Evolutionary conservation across 1,139 yeast genomes (phyloP).

Genomic region (Protomyces pachydermus): DNA sequence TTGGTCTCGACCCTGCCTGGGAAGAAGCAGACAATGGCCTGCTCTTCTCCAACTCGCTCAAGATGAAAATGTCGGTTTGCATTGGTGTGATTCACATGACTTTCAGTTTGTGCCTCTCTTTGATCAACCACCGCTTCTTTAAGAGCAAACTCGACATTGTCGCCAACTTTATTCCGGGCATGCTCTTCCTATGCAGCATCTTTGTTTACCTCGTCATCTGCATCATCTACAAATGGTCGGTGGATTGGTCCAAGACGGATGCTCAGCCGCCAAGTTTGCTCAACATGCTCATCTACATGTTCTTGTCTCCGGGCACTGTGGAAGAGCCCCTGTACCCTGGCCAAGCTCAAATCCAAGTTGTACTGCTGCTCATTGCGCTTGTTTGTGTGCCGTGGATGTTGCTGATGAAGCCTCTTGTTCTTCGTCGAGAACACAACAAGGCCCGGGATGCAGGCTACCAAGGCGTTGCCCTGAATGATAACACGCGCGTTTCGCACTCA

Average conservation of each 20-base stretch:
- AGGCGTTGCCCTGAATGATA: constrained; percentile 31
- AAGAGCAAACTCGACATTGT: constrained; percentile 73
- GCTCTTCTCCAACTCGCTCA: constrained; percentile 85
- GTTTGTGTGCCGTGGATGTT: constrained; percentile 94
- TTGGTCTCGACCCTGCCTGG: constrained; percentile 95
- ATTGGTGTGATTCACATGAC: constrained; percentile 96
- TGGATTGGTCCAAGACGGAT: constrained; percentile 76
- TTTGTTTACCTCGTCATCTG: constrained; percentile 84
- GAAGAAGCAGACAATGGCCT: constrained; percentile 92
- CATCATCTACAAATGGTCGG: constrained; percentile 88
- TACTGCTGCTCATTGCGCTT: constrained; percentile 69
- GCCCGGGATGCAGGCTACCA: constrained; percentile 38
- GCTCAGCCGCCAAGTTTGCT: constrained; percentile 86
- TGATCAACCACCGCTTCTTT: constrained; percentile 73
- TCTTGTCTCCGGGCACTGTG: constrained; percentile 82
- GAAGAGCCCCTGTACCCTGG: constrained; percentile 81
- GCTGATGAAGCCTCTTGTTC: constrained; percentile 76
- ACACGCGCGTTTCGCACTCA: constrained; percentile 36
- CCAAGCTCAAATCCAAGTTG: constrained; percentile 71
- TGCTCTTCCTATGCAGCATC: constrained; percentile 89
- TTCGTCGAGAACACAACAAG: constrained; percentile 46
- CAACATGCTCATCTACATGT: constrained; percentile 94
- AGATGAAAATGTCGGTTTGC: constrained; percentile 89
- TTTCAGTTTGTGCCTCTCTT: constrained; percentile 77
- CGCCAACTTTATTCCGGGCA: constrained; percentile 92